phyloP scores from a whole-genome alignment of 2,329 filamentous ascomycete genomes.

The Emergomyces africanus region DNA sequence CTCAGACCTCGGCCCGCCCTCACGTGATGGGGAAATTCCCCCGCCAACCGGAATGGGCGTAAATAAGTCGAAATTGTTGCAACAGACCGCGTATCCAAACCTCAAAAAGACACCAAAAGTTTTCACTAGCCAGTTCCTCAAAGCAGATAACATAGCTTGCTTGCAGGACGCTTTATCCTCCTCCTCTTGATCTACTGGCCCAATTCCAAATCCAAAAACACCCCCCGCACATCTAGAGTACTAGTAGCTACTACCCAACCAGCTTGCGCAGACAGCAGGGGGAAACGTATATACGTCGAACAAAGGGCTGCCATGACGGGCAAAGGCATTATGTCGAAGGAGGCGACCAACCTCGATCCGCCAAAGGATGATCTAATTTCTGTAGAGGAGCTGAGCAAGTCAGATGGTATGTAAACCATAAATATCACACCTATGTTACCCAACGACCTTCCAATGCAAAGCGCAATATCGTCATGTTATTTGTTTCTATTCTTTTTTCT shows the following conservation, averaged over 20 bases:
- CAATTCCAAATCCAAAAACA: not conserved
- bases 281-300: not conserved
- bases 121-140: not conserved
- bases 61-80: not conserved
- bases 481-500: not conserved
- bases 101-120: not conserved
- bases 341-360: constrained; percentile 44
- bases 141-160: not conserved
- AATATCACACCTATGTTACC: not conserved
- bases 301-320: constrained; percentile 4
- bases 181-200: not conserved
- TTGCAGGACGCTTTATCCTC: not conserved
- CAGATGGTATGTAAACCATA: constrained; percentile 56
- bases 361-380: constrained; percentile 83
- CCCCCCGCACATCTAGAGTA: not conserved
- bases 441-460: too few species aligned
- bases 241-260: not conserved
- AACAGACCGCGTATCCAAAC: not conserved
- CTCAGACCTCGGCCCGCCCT: not conserved
- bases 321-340: constrained; percentile 12
- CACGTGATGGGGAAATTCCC: not conserved
- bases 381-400: constrained; percentile 64
- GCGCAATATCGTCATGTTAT: not conserved
- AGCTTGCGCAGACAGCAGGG: not conserved
- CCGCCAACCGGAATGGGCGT: not conserved